A percentile compares a stretch with the other conserved stretches of the same genome.
These are phyloP conservation scores for Zygosaccharomyces rouxii DNA, from an alignment of 805 yeast genomes.

Conservation along the genomic window DNA sequence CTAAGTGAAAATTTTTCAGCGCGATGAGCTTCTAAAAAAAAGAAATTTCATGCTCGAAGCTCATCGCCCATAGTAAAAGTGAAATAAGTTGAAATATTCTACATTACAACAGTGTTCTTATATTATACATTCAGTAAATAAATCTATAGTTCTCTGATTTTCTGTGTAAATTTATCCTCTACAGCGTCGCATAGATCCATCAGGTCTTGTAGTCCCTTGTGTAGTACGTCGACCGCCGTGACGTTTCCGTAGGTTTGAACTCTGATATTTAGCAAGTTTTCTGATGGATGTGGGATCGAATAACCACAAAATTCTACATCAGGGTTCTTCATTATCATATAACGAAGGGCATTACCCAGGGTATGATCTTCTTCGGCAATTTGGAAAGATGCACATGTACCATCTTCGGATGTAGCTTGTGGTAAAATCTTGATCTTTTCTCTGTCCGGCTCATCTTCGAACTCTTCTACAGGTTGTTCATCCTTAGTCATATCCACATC, in stretches of 20 bases:
- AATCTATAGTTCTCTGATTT: constrained; percentile 45
- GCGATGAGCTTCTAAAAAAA: constrained; percentile 5
- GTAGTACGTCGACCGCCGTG: constrained; percentile 89
- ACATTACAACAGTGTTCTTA: neutral
- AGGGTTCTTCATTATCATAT: constrained; percentile 94
- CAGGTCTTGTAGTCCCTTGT: constrained; percentile 84
- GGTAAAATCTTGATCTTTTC: constrained; percentile 58
- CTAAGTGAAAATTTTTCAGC: constrained; percentile 3
- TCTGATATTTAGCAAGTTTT: constrained; percentile 79
- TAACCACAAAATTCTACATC: constrained; percentile 98
- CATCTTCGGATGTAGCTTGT: constrained; percentile 90
- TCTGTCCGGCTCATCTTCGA: constrained; percentile 41
- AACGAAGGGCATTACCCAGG: constrained; percentile 87
- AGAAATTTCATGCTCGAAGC: neutral
- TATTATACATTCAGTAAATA: neutral
- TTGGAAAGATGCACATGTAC: constrained; percentile 91
- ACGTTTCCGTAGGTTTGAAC: constrained; percentile 88
- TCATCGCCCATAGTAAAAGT: constrained; percentile 1
- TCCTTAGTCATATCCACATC: constrained; percentile 19
- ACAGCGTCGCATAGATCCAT: constrained; percentile 77
- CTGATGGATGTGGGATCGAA: constrained; percentile 97
- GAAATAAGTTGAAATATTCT: neutral
- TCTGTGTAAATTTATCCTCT: constrained; percentile 71
- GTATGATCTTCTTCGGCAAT: constrained; percentile 94
- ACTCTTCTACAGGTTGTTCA: constrained; percentile 21